Percentiles rank a stretch among this genome's conserved stretches.
Conservation (phyloP, 2,329 filamentous ascomycete genomes). For the Aspergillus clavatus region DNA sequence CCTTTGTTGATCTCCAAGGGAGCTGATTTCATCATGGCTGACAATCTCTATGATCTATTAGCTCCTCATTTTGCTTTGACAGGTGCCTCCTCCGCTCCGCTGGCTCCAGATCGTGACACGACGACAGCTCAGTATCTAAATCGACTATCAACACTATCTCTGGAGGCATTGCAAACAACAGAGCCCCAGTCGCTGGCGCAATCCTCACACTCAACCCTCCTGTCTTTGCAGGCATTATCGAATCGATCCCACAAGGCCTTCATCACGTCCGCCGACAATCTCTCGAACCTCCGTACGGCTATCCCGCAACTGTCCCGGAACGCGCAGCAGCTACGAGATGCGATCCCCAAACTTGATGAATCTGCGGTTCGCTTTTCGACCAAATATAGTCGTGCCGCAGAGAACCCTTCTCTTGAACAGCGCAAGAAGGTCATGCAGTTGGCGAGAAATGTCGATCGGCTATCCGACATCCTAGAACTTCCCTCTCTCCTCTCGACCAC, state of each 20-base stretch:
- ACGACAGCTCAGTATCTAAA: slow-evolving; percentile 62
- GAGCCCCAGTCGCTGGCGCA: slow-evolving; percentile 80
- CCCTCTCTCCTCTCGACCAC: slow-evolving; percentile 80
- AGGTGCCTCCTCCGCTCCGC: slow-evolving; percentile 16
- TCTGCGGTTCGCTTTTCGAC: slow-evolving; percentile 75
- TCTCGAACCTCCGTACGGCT: slow-evolving; percentile 66
- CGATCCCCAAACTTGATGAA: slow-evolving; percentile 72
- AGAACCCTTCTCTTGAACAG: slow-evolving; percentile 64
- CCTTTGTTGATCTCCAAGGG: slow-evolving; percentile 12
- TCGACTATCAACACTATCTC: slow-evolving; percentile 69
- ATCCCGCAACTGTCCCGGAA: slow-evolving; percentile 66
- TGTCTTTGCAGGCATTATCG: slow-evolving; percentile 80
- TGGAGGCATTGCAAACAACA: slow-evolving; percentile 64
- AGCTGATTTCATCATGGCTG: slow-evolving; percentile 51
- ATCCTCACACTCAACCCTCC: slow-evolving; percentile 70
- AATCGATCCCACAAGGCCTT: slow-evolving; percentile 84
- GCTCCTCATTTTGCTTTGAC: slow-evolving; percentile 53
- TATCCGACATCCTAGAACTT: slow-evolving; percentile 86
- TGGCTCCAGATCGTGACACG: slow-evolving; percentile 18
- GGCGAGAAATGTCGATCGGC: slow-evolving; percentile 78
- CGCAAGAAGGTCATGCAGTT: slow-evolving; percentile 77
- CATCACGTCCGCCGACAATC: slow-evolving; percentile 72
- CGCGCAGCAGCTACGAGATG: slow-evolving; percentile 62
- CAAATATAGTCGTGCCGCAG: slow-evolving; percentile 70
- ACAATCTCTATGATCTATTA: slow-evolving; percentile 71